Evolutionary conservation across 108 stramenopile genomes (phyloP).

Genomic region (Cyclotella atomus): DNA sequence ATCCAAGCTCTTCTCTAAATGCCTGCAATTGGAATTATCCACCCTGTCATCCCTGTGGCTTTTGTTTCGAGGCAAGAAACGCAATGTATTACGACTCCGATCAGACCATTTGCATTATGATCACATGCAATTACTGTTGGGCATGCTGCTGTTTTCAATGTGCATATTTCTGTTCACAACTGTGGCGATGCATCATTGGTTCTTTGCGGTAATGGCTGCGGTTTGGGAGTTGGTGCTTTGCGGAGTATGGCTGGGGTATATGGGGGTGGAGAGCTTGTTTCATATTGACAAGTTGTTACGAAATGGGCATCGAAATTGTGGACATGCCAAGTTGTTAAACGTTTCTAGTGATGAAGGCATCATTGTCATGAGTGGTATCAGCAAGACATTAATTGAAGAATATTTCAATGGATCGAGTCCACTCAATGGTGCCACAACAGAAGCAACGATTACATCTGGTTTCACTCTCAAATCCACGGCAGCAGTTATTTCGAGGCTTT

Average conservation of each 20-base stretch:
- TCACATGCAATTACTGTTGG: constrained; percentile 81
- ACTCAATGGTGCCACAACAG: background rate
- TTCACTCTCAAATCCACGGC: background rate
- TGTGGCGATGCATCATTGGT: constrained; percentile 76
- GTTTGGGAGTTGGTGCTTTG: constrained; percentile 10
- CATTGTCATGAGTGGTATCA: background rate
- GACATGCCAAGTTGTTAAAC: constrained; percentile 9
- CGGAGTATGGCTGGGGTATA: constrained; percentile 18
- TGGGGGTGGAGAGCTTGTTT: constrained; percentile 20
- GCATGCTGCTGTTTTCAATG: constrained; percentile 86
- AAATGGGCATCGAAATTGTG: constrained; percentile 7
- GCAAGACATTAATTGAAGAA: background rate
- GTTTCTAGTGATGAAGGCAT: background rate
- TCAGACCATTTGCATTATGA: constrained; percentile 90
- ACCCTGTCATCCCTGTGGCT: constrained; percentile 78
- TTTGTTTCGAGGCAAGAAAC: constrained; percentile 92
- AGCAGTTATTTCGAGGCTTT: background rate
- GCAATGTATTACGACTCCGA: constrained; percentile 80
- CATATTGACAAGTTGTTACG: constrained; percentile 21
- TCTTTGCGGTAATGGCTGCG: constrained; percentile 60
- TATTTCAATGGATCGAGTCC: constrained; percentile 9
- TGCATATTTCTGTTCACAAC: constrained; percentile 88
- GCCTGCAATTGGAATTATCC: constrained; percentile 58
- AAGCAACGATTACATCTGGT: background rate
- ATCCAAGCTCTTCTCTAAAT: constrained; percentile 39